Evolutionary conservation across 164 flowering plant genomes (phyloP).

Genomic region (Houttuynia cordata): DNA sequence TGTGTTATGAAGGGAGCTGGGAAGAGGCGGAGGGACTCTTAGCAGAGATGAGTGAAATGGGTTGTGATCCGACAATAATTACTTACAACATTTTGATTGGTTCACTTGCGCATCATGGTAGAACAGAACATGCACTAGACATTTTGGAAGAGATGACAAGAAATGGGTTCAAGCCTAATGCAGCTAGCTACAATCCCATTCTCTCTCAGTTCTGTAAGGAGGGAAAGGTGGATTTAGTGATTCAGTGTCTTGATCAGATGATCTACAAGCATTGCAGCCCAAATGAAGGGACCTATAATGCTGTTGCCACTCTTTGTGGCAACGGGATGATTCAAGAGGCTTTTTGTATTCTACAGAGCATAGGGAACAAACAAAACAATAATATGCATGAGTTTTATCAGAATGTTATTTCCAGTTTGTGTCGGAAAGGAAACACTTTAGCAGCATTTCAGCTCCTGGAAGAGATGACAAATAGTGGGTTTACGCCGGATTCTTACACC

Average conservation of each 20-base stretch:
- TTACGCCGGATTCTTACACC: slow-evolving; percentile 61
- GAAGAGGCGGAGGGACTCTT: slow-evolving; percentile 64
- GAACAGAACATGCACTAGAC: slow-evolving; percentile 48
- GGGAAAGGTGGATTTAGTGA: slow-evolving; percentile 45
- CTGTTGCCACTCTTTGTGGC: slow-evolving; percentile 58
- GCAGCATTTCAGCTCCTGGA: slow-evolving; percentile 64
- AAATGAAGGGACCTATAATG: slow-evolving; percentile 78
- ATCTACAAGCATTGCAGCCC: slow-evolving; percentile 34
- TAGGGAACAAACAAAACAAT: slow-evolving; percentile 42
- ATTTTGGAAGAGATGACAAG: slow-evolving; percentile 53
- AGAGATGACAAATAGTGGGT: slow-evolving; percentile 68
- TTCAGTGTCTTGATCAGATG: slow-evolving; percentile 64
- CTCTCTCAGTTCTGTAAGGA: slow-evolving; percentile 56
- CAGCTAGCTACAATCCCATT: slow-evolving; percentile 72
- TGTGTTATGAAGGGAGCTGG: slow-evolving; percentile 66
- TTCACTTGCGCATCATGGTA: slow-evolving; percentile 59
- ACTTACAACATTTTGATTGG: slow-evolving; percentile 74
- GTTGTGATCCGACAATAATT: slow-evolving; percentile 45
- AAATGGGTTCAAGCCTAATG: slow-evolving; percentile 37
- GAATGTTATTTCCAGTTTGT: slow-evolving; percentile 54
- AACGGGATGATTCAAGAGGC: slow-evolving; percentile 61
- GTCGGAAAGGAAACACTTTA: slow-evolving; percentile 72
- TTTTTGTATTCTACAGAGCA: slow-evolving; percentile 48
- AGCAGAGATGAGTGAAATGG: slow-evolving; percentile 64
- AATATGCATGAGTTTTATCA: slow-evolving; percentile 46